These are phyloP conservation scores for Zasmidium citrigriseum DNA, from an alignment of 2,329 filamentous ascomycete species.

Conservation along the genomic window DNA sequence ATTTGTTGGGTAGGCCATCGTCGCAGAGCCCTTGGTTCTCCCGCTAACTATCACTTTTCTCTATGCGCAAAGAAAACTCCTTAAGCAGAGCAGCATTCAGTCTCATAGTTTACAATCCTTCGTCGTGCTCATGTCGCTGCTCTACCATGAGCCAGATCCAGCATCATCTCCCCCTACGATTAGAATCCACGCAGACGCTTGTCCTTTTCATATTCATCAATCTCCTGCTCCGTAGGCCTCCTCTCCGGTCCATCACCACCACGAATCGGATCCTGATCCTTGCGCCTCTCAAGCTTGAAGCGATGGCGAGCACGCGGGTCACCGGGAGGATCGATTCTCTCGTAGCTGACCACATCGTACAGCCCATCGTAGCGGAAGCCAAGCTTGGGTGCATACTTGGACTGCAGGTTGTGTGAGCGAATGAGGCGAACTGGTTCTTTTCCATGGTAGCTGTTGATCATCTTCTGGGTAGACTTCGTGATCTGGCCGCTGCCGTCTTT, in stretches of 20 bases:
- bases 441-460: slow-evolving; percentile 44
- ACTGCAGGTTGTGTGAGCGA: slow-evolving; percentile 46
- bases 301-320: slow-evolving; percentile 43
- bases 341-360: slow-evolving; percentile 48
- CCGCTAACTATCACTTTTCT: too few relatives aligned
- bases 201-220: slow-evolving; percentile 26
- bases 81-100: too few relatives aligned
- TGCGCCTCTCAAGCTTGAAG: slow-evolving; percentile 49
- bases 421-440: slow-evolving; percentile 53
- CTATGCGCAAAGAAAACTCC: too few relatives aligned
- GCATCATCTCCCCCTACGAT: too few relatives aligned
- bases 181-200: slow-evolving; percentile 19
- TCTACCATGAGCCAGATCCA: too few relatives aligned
- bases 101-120: too few relatives aligned
- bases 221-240: slow-evolving; percentile 47
- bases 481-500: slow-evolving; percentile 27
- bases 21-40: too few relatives aligned
- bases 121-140: too few relatives aligned
- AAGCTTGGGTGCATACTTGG: slow-evolving; percentile 45
- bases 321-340: slow-evolving; percentile 43
- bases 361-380: slow-evolving; percentile 62
- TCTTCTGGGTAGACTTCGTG: slow-evolving; percentile 42
- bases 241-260: slow-evolving; percentile 40
- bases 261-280: slow-evolving; percentile 51
- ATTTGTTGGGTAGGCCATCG: too few relatives aligned